Percentiles rank a stretch among this genome's conserved stretches.
Conservation (phyloP, 1,284 basidiomycete genomes). For the Coniophora puteana region DNA sequence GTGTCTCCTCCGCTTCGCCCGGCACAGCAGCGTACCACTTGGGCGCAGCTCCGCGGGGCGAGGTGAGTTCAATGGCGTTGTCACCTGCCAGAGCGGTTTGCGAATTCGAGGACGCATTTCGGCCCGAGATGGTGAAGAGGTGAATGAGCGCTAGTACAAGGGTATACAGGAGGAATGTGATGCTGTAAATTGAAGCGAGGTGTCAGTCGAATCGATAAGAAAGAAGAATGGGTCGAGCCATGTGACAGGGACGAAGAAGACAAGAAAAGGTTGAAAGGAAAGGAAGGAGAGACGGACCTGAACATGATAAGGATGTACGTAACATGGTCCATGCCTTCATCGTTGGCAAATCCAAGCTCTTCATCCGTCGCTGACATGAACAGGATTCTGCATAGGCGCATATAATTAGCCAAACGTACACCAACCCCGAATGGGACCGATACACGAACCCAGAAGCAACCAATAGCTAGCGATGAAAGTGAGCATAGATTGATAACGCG, state of each 20-base stretch:
- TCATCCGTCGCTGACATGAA: conserved; percentile 95
- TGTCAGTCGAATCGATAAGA: background rate
- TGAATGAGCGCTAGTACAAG: conserved; percentile 59
- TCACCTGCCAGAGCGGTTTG: conserved; percentile 9
- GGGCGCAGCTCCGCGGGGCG: conserved; percentile 18
- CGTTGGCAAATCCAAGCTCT: conserved; percentile 69
- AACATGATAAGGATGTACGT: conserved; percentile 85
- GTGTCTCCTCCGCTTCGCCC: conserved; percentile 22
- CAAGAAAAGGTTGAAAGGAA: background rate
- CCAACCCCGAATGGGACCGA: too few relatives aligned
- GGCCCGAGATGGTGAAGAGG: conserved; percentile 57
- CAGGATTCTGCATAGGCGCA: conserved; percentile 44
- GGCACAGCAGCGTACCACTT: conserved; percentile 40
- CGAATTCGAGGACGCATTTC: conserved; percentile 41
- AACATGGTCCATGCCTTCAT: conserved; percentile 81
- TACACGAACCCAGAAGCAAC: conserved; percentile 50
- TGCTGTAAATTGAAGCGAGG: conserved; percentile 31
- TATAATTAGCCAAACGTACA: background rate
- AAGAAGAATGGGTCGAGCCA: background rate
- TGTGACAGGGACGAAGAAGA: conserved; percentile 5
- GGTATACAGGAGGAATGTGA: conserved; percentile 76
- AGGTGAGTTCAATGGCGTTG: conserved; percentile 28
- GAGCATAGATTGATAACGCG: conserved; percentile 3
- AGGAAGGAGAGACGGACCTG: conserved; percentile 42
- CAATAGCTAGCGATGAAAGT: conserved; percentile 48